Percentiles rank a stretch among this genome's conserved stretches.
phyloP scores from a whole-genome alignment of 176 grass and related monocot species.

The Triticum dicoccoides region DNA sequence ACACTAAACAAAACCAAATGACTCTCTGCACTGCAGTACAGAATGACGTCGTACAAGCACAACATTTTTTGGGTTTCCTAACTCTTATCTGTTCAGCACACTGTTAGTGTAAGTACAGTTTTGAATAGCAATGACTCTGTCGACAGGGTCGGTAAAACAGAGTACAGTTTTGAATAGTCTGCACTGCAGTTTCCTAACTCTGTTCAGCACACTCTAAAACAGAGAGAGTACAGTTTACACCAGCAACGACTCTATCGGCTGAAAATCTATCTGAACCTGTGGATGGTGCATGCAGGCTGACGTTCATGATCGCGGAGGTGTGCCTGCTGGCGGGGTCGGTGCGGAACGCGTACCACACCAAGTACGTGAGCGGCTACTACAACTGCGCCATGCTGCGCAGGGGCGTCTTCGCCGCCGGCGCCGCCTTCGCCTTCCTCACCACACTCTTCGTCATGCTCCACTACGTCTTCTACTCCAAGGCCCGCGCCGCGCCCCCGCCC shows the following conservation, averaged over 20 bases:
- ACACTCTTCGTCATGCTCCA: conserved; percentile 55
- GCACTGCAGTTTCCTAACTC: too few relatives aligned
- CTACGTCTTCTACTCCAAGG: conserved; percentile 66
- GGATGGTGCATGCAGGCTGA: conserved; percentile 41
- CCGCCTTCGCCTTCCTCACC: conserved; percentile 85
- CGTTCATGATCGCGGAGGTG: conserved; percentile 84
- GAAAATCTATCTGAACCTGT: not conserved
- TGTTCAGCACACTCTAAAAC: too few relatives aligned
- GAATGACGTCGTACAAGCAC: too few relatives aligned
- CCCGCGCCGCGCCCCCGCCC: conserved; percentile 35
- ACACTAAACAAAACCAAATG: too few relatives aligned
- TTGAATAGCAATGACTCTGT: too few relatives aligned
- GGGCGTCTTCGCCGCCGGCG: conserved; percentile 85
- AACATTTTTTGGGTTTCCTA: too few relatives aligned
- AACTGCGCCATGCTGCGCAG: conserved; percentile 62
- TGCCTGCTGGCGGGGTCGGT: conserved; percentile 82
- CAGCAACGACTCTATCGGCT: not conserved
- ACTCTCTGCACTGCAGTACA: too few relatives aligned
- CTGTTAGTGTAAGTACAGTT: too few relatives aligned
- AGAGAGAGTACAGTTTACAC: too few relatives aligned
- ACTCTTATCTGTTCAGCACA: too few relatives aligned
- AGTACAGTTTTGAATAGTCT: too few relatives aligned
- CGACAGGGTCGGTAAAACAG: too few relatives aligned
- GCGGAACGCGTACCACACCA: conserved; percentile 83
- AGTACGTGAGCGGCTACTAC: conserved; percentile 34